Evolutionary conservation across 2,329 filamentous ascomycete genomes (phyloP), one percentile per base, ranked within the genome.

Genomic region (Didymosphaeria variabile): DNA sequence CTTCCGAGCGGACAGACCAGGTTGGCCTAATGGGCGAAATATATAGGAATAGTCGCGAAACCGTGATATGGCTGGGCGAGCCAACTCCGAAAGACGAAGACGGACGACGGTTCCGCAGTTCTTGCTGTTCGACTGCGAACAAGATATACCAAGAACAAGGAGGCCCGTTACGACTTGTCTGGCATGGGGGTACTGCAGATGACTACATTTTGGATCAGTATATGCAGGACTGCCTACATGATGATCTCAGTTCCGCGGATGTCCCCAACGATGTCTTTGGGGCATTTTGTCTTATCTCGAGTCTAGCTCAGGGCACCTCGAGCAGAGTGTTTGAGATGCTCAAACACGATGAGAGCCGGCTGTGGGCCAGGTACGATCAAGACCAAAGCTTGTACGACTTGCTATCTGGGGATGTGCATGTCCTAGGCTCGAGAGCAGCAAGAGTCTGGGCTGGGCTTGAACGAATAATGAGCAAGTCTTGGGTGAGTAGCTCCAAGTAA

Each of bases 221-320:
- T 42, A 29, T 63, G 15, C 46, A 23, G 15, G 46, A 60, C 36
- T 53, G 47, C 31, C 45, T 47, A 31, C 45, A 47, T 15, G 29
- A 52, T 13, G 50, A 49, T 32, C n/a, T 56, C 3, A 17, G 44
- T 23, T 42, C n/a, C 12, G 44, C 44, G 4, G 47, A 57, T 42
- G 49, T 44, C n/a, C 55, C 49, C 2, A 57, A 65, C 19, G 64
- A 68, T 45, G 55, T 68, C 15, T 67, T 67, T 23, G 67, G 67
- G 29, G 67, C 65, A 12, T 64, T 69, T 23, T 69, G 67, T 44
- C 50, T 68, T 5, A 60, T 69, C 26, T 57, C 63, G n/a, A 63
- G 61, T 34, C 55, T 68, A n/a, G 63, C 65, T 5, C 56, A 63
- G 17, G 64, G 59, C 12, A 55, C 34, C 2, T 58, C 54, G 12